These are phyloP conservation scores for Ustilago vetiveriae DNA, from an alignment of 1,284 basidiomycete species.

Conservation along the genomic window DNA sequence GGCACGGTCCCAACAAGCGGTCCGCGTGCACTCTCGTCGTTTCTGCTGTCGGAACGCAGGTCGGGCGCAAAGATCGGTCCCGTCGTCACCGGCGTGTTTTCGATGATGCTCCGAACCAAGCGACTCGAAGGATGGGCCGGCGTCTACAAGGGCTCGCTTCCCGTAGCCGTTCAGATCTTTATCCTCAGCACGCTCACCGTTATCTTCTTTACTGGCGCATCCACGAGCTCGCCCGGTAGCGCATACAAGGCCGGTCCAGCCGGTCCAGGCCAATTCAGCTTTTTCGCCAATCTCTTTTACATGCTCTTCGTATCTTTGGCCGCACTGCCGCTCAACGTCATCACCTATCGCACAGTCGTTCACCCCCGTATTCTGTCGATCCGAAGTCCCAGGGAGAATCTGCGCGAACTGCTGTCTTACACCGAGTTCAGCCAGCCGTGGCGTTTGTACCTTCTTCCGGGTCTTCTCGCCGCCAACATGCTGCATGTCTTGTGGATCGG, in stretches of 20 bases:
- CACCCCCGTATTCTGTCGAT: conserved; percentile 56
- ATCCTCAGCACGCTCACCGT: conserved; percentile 44
- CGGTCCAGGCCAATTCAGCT: conserved; percentile 55
- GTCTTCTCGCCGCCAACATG: conserved; percentile 52
- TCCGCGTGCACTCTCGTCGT: conserved; percentile 45
- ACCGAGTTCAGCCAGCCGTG: conserved; percentile 60
- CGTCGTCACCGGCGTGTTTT: conserved; percentile 57
- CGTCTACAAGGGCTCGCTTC: conserved; percentile 59
- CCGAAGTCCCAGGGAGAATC: conserved; percentile 33
- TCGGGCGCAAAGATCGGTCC: conserved; percentile 62
- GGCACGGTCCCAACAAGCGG: conserved; percentile 28
- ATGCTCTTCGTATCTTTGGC: conserved; percentile 52
- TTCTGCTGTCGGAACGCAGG: conserved; percentile 51
- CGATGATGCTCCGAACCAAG: conserved; percentile 59
- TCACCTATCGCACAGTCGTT: conserved; percentile 60
- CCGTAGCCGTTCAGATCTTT: conserved; percentile 45
- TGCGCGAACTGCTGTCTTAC: conserved; percentile 57
- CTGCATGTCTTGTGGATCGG: conserved; percentile 59
- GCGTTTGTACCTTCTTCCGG: conserved; percentile 59
- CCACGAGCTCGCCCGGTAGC: conserved; percentile 39
- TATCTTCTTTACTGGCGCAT: conserved; percentile 48
- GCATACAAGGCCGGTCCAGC: conserved; percentile 56
- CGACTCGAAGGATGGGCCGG: conserved; percentile 64
- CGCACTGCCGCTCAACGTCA: conserved; percentile 58
- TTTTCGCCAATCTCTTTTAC: conserved; percentile 56